Evolutionary conservation across 768 basidiomycete genomes (phyloP), one percentile per base, ranked within the genome.

Genomic region (Coprinopsis strossmayeri): DNA sequence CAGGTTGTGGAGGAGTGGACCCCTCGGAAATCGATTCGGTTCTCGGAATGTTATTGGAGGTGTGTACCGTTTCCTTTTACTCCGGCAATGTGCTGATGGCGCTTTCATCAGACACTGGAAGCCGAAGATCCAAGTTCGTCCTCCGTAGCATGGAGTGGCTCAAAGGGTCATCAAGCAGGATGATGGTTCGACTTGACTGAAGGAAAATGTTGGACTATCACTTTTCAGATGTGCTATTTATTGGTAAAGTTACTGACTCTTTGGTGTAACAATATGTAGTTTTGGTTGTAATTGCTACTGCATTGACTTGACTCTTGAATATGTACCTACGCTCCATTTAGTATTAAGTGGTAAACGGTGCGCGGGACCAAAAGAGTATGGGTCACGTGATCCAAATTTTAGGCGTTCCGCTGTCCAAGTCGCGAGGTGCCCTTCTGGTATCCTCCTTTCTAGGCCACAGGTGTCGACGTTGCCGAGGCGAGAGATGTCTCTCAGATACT

Each of bases 1-100:
- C 91, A 13, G 93, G 91, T 0, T 95, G 91, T 67, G 91, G 91
- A 20, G 87, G 90, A 0, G 77, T 93, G 25, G 78, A 85, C 2
- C 81, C 87, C 1, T 72, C 80, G n/a, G 93, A 97, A 53, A 87
- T 97, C 30, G 94, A 97, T 58, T 78, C 79, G 51, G 84, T 93
- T 3, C 72, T 96, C 51, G 81, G 80, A 21, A 86, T 88, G 74
- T 67, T 98, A 34, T 73, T 93, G 15, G 91, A 95, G 79, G 89
- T 87, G 54, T 45, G 77, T 59, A 20, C 40, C 20, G 10, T 18
- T 37, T 34, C 48, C 55, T 15, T 30, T 45, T 52, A n/a, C n/a
- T n/a, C n/a, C n/a, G n/a, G n/a, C n/a, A n/a, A n/a, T n/a, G n/a
- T n/a, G 25, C 42, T 20, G 10, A 25, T n/a, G 25, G 24, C 34